Conservation (phyloP, 345 rosid genomes). For the Eucalyptus pauciflora region DNA sequence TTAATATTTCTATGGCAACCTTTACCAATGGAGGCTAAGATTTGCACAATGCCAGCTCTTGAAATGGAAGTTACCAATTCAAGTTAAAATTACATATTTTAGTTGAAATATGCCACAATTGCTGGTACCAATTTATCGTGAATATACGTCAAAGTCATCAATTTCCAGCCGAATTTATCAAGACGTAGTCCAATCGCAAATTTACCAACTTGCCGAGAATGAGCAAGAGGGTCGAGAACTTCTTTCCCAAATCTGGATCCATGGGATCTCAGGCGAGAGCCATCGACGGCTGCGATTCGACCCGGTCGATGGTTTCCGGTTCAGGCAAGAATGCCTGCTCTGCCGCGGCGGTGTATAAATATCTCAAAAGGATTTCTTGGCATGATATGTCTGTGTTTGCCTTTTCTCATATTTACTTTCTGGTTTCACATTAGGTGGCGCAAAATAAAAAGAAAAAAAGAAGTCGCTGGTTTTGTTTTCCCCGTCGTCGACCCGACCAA, state of each 20-base stretch:
- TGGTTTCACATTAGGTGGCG: neutral
- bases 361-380: neutral
- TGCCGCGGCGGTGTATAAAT: neutral
- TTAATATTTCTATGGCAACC: neutral
- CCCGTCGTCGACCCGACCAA: neutral
- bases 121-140: neutral
- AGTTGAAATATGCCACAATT: neutral
- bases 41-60: neutral
- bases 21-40: neutral
- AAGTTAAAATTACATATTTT: neutral
- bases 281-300: neutral
- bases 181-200: rapidly evolving
- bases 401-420: neutral
- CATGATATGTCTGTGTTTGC: neutral
- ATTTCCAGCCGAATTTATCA: neutral
- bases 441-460: neutral
- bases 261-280: neutral
- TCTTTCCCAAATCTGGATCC: neutral
- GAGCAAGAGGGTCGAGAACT: neutral
- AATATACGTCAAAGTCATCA: neutral
- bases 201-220: neutral
- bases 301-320: neutral
- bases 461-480: neutral
- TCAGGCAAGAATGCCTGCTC: neutral
- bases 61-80: neutral